Evolutionary conservation across 1,284 basidiomycete genomes (phyloP).

Genomic region (Apiotrichum montevideense): DNA sequence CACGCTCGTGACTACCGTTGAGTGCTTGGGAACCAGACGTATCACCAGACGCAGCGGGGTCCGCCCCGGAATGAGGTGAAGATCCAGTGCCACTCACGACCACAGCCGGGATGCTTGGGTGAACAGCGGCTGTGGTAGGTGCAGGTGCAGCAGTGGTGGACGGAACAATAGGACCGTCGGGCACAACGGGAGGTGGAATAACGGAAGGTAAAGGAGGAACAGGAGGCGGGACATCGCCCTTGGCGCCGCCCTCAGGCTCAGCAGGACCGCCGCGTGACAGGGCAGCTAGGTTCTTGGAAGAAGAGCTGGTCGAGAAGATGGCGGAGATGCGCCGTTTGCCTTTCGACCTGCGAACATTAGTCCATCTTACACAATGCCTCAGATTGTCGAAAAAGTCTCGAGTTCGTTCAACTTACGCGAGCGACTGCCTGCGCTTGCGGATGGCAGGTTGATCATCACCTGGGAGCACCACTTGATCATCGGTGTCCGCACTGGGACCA

Average conservation of each 20-base stretch:
- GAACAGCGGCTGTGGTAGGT: no score
- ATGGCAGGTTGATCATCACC: not conserved
- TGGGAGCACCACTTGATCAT: no score
- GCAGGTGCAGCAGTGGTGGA: no score
- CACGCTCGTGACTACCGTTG: not conserved
- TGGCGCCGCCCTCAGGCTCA: conserved; percentile 5
- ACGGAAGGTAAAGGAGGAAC: not conserved
- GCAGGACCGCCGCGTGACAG: not conserved
- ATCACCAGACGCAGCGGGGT: not conserved
- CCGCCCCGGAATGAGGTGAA: not conserved
- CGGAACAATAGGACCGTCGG: no score
- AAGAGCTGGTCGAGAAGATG: conserved; percentile 24
- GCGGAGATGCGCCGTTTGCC: conserved; percentile 34
- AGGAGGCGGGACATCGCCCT: not conserved
- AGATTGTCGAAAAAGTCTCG: not conserved
- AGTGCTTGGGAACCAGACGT: not conserved
- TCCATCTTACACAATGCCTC: no score
- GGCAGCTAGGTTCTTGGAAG: not conserved
- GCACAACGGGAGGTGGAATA: no score
- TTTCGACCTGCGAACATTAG: conserved; percentile 17
- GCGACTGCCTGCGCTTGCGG: not conserved
- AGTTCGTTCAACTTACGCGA: not conserved
- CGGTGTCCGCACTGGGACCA: not conserved
- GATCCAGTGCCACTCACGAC: not conserved
- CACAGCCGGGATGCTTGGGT: not conserved